A percentile compares a stretch with the other conserved stretches of the same genome.
Evolutionary conservation across 129 eudicot genomes (phyloP).

Genomic region (Flaveria brownii): DNA sequence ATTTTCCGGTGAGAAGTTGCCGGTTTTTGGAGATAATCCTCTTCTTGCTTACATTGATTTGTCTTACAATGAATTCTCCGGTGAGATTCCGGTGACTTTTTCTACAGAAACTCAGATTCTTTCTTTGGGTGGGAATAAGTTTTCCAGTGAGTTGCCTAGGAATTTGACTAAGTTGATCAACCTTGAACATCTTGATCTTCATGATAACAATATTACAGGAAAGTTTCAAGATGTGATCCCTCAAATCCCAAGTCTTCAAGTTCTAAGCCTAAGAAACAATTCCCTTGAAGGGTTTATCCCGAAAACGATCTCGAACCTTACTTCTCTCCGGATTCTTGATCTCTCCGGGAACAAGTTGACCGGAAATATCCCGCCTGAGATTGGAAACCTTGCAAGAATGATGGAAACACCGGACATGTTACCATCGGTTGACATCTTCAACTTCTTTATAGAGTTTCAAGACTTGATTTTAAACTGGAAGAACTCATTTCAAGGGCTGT

Average conservation of each 20-base stretch:
- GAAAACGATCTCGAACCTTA: slow-evolving; percentile 35
- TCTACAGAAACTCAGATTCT: slow-evolving; percentile 41
- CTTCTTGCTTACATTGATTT: slow-evolving; percentile 55
- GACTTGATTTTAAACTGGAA: slow-evolving; percentile 64
- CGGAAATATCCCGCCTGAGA: slow-evolving; percentile 41
- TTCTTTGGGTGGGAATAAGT: slow-evolving; percentile 52
- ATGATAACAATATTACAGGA: slow-evolving; percentile 49
- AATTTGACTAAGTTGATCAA: slow-evolving; percentile 45
- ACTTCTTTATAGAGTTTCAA: slow-evolving; percentile 39
- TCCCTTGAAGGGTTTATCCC: slow-evolving; percentile 51
- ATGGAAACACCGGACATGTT: slow-evolving; percentile 31
- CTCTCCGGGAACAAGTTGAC: slow-evolving; percentile 46
- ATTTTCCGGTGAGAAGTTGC: slow-evolving; percentile 49
- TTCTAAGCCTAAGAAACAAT: slow-evolving; percentile 53
- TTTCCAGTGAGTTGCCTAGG: slow-evolving; percentile 49
- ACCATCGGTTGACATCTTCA: slow-evolving; percentile 35
- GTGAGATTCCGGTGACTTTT: slow-evolving; percentile 48
- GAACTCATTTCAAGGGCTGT: slow-evolving; percentile 49
- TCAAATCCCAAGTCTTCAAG: slow-evolving; percentile 41
- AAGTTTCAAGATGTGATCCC: slow-evolving; percentile 38
- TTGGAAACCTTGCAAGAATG: slow-evolving; percentile 50
- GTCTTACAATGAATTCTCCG: slow-evolving; percentile 51
- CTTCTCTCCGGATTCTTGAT: slow-evolving; percentile 55
- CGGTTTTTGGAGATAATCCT: slow-evolving; percentile 45
- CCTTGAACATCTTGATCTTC: slow-evolving; percentile 63